Evolutionary conservation across 495 filamentous ascomycete genomes (phyloP).

Genomic region (Penicillium silybi): DNA sequence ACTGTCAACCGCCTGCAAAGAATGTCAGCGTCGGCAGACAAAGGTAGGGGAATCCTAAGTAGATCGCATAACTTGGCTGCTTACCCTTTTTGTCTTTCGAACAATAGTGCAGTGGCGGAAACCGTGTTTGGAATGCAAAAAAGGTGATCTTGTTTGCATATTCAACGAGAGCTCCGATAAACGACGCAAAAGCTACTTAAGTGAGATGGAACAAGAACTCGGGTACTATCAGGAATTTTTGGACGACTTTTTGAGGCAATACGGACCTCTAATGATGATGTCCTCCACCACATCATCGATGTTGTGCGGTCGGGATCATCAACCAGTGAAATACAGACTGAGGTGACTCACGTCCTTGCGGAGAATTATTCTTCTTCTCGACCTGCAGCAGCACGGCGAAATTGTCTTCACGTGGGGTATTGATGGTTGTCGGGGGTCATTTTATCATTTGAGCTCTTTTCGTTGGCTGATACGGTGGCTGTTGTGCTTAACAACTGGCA

Average conservation of each 20-base stretch:
- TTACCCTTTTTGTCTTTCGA: no score
- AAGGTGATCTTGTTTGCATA: not conserved
- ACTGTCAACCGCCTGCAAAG: not conserved
- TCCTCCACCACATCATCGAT: not conserved
- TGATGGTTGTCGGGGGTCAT: no score
- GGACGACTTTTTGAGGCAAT: not conserved
- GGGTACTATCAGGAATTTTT: not conserved
- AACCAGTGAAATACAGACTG: not conserved
- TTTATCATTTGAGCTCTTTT: no score
- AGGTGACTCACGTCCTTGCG: not conserved
- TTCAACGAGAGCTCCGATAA: not conserved
- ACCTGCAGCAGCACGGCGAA: no score
- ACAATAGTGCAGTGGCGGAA: not conserved
- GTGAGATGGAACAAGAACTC: not conserved
- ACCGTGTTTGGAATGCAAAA: not conserved
- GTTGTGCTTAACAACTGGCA: no score
- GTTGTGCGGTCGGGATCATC: slow-evolving; percentile 1
- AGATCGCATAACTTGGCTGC: no score
- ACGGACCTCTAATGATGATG: not conserved
- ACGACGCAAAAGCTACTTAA: not conserved
- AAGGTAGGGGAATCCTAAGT: not conserved
- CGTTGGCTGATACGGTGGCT: no score
- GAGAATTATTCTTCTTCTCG: no score
- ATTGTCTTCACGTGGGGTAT: no score
- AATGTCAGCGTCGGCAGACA: not conserved